These are phyloP conservation scores for Wallacemonas sp. DNA, from an alignment of 208 protist species.

Conservation along the genomic window DNA sequence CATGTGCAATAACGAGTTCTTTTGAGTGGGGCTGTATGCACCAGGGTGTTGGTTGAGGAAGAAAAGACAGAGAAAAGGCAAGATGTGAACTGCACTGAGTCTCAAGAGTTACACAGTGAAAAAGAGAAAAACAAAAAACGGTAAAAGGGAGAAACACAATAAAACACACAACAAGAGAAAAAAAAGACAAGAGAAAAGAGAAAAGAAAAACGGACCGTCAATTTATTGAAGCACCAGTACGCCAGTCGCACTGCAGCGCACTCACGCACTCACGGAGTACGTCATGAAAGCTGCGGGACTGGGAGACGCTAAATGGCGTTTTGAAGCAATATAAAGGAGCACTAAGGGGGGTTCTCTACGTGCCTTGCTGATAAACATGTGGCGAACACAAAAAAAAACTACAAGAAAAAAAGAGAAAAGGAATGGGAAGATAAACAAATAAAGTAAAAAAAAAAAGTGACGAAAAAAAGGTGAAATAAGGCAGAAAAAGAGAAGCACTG, in stretches of 20 bases:
- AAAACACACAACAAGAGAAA: conserved; percentile 5
- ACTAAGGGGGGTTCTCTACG: too few species aligned
- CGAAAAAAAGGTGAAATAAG: conserved; percentile 5
- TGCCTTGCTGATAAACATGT: too few species aligned
- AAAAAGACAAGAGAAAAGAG: conserved; percentile 8
- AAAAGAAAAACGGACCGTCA: conserved; percentile 1
- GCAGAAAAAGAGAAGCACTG: conserved; percentile 12
- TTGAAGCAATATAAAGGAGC: neutral
- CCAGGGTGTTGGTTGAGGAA: too few species aligned
- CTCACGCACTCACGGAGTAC: too few species aligned
- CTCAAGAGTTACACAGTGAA: conserved; percentile 14
- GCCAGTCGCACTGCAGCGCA: too few species aligned
- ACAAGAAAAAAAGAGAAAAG: conserved; percentile 14
- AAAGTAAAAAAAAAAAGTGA: conserved; percentile 13
- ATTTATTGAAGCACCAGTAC: neutral
- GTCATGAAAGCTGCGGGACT: neutral
- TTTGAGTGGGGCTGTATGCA: too few species aligned
- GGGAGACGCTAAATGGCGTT: neutral
- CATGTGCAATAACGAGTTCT: too few species aligned
- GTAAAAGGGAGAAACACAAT: neutral
- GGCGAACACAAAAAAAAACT: neutral
- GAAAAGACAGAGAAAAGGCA: neutral
- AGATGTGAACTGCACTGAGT: too few species aligned
- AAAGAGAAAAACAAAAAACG: conserved; percentile 13
- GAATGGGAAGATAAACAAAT: conserved; percentile 12